A percentile compares a stretch with the other conserved stretches of the same genome.
These are phyloP conservation scores for Schizochytrium sp. DNA, from an alignment of 108 stramenopile species.

Conservation along the genomic window DNA sequence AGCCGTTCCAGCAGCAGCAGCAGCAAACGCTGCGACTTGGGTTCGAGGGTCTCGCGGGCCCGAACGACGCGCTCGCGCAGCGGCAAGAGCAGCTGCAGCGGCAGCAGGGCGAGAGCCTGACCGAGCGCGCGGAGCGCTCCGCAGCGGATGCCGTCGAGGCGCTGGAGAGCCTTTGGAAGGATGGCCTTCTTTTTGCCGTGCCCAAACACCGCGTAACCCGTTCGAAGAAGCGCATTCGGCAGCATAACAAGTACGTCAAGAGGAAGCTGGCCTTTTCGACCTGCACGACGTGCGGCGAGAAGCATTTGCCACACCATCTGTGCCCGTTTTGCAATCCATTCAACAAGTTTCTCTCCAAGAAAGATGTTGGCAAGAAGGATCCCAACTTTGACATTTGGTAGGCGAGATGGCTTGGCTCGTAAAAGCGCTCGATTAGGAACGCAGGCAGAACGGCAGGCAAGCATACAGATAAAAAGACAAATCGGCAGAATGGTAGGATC, in stretches of 20 bases:
- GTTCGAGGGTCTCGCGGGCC: neutral
- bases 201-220: neutral
- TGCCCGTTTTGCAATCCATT: neutral
- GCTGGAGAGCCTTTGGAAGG: neutral
- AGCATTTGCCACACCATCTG: neutral
- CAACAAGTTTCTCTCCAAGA: neutral
- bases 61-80: no score
- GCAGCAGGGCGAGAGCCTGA: neutral
- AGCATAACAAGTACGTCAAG: neutral
- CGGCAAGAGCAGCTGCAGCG: no score
- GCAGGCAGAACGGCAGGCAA: no score
- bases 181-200: neutral
- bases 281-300: neutral
- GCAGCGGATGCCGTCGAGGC: neutral
- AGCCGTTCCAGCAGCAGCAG: no score
- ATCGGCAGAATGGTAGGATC: no score
- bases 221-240: neutral
- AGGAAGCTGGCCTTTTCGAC: neutral
- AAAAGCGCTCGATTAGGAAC: no score
- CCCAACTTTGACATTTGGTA: neutral
- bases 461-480: no score
- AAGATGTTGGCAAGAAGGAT: neutral
- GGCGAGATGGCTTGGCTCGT: no score
- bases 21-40: neutral
- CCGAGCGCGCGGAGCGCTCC: neutral